These are phyloP conservation scores for Elsinoe arachidis DNA, from an alignment of 2,329 filamentous ascomycete genomes.

Conservation along the genomic window DNA sequence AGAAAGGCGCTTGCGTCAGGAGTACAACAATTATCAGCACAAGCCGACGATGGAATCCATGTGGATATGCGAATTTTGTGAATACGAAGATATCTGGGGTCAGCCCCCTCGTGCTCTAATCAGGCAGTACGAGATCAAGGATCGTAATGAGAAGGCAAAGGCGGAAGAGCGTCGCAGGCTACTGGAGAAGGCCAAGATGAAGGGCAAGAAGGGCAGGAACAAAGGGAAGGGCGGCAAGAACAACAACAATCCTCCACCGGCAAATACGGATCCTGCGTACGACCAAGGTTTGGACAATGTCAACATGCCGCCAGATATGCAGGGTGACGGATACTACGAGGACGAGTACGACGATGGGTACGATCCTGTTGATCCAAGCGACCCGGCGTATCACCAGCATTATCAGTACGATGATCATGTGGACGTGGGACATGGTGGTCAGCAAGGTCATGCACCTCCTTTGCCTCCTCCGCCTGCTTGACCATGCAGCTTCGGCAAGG, in stretches of 20 bases:
- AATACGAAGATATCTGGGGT: conserved; percentile 96
- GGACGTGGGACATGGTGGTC: background rate
- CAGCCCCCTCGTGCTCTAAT: conserved; percentile 75
- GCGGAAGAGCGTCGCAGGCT: conserved; percentile 77
- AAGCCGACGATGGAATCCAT: conserved; percentile 64
- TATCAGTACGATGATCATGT: conserved; percentile 12
- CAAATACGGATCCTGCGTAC: background rate
- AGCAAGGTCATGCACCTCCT: conserved; percentile 5
- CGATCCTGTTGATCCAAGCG: conserved; percentile 14
- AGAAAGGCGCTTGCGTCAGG: conserved; percentile 67
- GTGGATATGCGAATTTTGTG: conserved; percentile 97
- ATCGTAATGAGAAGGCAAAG: conserved; percentile 72
- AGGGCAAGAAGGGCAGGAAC: conserved; percentile 84
- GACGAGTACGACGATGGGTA: conserved; percentile 17
- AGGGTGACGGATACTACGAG: conserved; percentile 16
- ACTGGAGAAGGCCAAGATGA: conserved; percentile 88
- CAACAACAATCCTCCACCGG: conserved; percentile 12
- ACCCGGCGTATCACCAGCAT: conserved; percentile 8
- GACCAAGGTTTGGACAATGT: conserved; percentile 14
- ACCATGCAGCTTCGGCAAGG: background rate
- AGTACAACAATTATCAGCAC: conserved; percentile 66
- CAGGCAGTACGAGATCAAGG: conserved; percentile 87
- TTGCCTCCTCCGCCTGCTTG: conserved; percentile 7
- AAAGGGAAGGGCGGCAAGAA: conserved; percentile 49
- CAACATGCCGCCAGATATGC: conserved; percentile 11